These are phyloP conservation scores for Rhytidiadelphus loreus DNA, from an alignment of 225 moss, liverwort and hornwort genomes.

Conservation along the genomic window DNA sequence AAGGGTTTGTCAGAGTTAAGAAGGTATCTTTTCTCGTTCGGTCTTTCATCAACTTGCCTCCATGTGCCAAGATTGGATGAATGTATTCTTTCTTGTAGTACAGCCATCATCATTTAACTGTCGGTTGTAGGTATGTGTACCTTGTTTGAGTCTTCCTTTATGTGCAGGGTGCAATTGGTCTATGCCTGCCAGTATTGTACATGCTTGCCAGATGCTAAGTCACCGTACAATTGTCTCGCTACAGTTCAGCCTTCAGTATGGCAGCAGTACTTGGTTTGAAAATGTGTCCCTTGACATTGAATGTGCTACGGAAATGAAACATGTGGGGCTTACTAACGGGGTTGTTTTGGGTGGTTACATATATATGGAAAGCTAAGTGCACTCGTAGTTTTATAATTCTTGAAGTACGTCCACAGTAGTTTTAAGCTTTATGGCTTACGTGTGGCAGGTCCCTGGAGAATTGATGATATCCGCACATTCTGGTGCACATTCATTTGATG, in stretches of 20 bases:
- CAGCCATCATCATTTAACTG: not conserved
- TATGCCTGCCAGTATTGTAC: not conserved
- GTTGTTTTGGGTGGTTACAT: not conserved
- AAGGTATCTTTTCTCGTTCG: conserved; percentile 30
- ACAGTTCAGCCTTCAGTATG: not conserved
- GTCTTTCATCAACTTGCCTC: not conserved
- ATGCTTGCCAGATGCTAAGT: not conserved
- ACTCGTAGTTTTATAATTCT: not conserved
- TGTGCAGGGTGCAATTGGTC: not conserved
- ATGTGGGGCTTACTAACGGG: not conserved
- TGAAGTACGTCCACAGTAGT: not conserved
- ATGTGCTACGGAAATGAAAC: not conserved
- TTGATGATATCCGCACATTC: conserved; percentile 70
- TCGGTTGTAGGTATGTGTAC: not conserved
- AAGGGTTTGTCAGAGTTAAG: conserved; percentile 75
- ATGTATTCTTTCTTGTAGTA: not conserved
- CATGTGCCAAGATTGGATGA: not conserved
- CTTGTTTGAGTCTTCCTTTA: not conserved
- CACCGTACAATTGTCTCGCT: not conserved
- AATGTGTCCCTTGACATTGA: not conserved
- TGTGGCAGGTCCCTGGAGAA: conserved; percentile 72
- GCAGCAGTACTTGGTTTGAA: not conserved
- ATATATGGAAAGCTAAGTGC: not conserved
- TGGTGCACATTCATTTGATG: conserved; percentile 73
- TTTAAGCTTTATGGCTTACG: not conserved